A percentile compares a stretch with the other conserved stretches of the same genome.
phyloP scores from a whole-genome alignment of 2,329 filamentous ascomycete species.

The Exophiala viscosa region DNA sequence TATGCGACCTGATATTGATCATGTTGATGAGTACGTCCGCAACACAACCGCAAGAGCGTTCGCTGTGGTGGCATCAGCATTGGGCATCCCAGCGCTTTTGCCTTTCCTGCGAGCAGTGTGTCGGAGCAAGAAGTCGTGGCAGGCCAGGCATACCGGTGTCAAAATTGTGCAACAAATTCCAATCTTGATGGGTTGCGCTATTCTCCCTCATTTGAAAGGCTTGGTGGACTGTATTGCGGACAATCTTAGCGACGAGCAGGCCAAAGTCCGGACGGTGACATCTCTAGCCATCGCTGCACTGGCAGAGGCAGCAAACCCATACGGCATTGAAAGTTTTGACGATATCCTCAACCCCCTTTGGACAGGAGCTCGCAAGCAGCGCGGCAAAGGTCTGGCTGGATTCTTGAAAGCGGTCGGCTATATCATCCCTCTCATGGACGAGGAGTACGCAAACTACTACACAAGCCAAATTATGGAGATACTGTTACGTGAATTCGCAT shows the following conservation, averaged over 20 bases:
- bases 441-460: constrained; percentile 99
- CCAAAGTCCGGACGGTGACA: constrained; percentile 94
- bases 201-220: constrained; percentile 90
- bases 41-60: constrained; percentile 97
- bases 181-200: constrained; percentile 96
- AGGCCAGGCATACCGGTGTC: constrained; percentile 93
- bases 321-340: constrained; percentile 98
- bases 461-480: constrained; percentile 99
- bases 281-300: constrained; percentile 90
- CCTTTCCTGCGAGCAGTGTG: constrained; percentile 95
- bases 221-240: constrained; percentile 94
- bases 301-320: constrained; percentile 93
- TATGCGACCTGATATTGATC: constrained; percentile 98
- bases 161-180: constrained; percentile 99
- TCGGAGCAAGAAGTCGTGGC: constrained; percentile 98
- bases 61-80: constrained; percentile 90
- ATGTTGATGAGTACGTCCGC: constrained; percentile 95
- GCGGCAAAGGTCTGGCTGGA: constrained; percentile 90
- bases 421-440: constrained; percentile 98
- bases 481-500: constrained; percentile 88
- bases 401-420: constrained; percentile 97
- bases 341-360: constrained; percentile 95
- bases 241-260: constrained; percentile 95
- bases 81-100: constrained; percentile 90
- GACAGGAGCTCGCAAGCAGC: constrained; percentile 93